Evolutionary conservation across 495 filamentous ascomycete species (phyloP).

Genomic region (Penicillium simplicissimum): DNA sequence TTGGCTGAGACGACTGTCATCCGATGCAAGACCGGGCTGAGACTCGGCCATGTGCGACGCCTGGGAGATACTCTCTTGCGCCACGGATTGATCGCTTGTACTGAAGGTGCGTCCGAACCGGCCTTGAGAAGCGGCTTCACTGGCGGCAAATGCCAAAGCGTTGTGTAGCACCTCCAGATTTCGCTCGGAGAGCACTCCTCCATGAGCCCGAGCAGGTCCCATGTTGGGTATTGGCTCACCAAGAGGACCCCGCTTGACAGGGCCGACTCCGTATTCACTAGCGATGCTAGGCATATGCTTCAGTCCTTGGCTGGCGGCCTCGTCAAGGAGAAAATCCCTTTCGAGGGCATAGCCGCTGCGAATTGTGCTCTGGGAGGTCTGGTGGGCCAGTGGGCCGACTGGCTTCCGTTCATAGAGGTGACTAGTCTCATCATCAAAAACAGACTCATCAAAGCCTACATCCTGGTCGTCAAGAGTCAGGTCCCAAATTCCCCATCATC

Average conservation of each 20-base stretch:
- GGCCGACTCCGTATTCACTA: constrained; percentile 35
- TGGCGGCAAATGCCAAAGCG: constrained; percentile 76
- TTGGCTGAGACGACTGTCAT: constrained; percentile 49
- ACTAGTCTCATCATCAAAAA: constrained; percentile 68
- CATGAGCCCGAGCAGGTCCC: constrained; percentile 34
- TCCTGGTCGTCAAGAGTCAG: constrained; percentile 50
- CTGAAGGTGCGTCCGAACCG: constrained; percentile 61
- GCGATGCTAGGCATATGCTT: constrained; percentile 45
- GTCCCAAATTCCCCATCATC: constrained; percentile 74
- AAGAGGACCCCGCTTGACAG: constrained; percentile 31
- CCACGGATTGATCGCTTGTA: constrained; percentile 40
- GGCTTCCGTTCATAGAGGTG: constrained; percentile 48
- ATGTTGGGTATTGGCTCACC: constrained; percentile 33
- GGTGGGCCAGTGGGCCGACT: constrained; percentile 17
- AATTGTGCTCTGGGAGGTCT: constrained; percentile 11
- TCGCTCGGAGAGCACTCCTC: constrained; percentile 54
- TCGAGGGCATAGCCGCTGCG: constrained; percentile 13
- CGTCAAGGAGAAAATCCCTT: constrained; percentile 21
- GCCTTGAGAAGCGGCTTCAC: constrained; percentile 68
- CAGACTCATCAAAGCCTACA: constrained; percentile 70
- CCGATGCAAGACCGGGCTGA: constrained; percentile 49
- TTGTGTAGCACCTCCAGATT: constrained; percentile 73
- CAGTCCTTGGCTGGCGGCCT: constrained; percentile 28
- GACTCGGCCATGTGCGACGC: constrained; percentile 42
- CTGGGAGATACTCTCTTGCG: constrained; percentile 36